Base-by-base conservation (phyloP, 305 asterid genomes). In the Plantago lanceolata region DNA sequence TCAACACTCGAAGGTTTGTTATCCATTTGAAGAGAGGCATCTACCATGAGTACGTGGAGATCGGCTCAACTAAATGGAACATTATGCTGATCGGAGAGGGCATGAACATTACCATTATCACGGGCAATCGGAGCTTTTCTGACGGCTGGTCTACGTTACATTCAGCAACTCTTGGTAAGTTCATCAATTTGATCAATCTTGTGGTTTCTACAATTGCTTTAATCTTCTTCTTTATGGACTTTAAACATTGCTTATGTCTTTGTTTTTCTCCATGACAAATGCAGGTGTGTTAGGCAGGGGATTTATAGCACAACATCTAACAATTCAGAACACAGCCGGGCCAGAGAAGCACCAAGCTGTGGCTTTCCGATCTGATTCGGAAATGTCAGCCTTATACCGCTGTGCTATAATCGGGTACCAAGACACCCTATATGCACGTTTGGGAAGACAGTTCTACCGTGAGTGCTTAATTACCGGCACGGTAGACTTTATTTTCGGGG, bases 11-110 rank as follows among this genome's bases (percentile, higher is more conserved):
- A n/a, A n/a, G n/a, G n/a, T n/a, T n/a, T 62, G 82, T 86, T 6
- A 81, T 91, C 26, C 77, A 83, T 57, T 31, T 91, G 0, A 91
- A 86, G 78, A 83, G 68, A 51, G 98, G 96, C 2, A 82, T 91
- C n/a, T 91, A 91, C 29, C 77, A 48, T 43, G 96, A 91, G 40
- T 76, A 86, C 64, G 90, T 91, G 61, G 88, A 85, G 52, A 85
- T 91, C 5, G 66, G 82, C 17, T 86, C 86, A 89, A 85, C 86
- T 76, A 86, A 88, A 77, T 82, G 92, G 94, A 86, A 91, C 56
- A 75, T 91, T 19, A 82, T 86, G 92, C 59, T 91, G 87, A 64
- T 88, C 6, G 98, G 98, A 75, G 98, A 91, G n/a, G 98, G 96
- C 4, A 68, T 81, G n/a, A 78, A 84, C 63, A 86, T 40, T 26